phyloP scores from a whole-genome alignment of 768 basidiomycete species.

The Kockovaella imperatae region DNA sequence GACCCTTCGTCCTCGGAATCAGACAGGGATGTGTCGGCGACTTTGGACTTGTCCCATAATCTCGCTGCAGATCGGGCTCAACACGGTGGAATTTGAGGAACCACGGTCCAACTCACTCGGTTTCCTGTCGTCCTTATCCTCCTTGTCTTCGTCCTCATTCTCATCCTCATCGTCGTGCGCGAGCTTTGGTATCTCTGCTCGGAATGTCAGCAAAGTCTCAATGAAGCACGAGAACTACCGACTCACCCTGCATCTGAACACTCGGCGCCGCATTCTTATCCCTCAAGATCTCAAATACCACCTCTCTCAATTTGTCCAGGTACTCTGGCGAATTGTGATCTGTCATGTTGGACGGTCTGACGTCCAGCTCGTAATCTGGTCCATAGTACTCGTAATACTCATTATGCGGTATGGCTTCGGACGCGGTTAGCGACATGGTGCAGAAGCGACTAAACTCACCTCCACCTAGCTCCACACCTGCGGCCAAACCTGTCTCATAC shows the following conservation, averaged over 20 bases:
- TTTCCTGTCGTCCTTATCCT: slow-evolving; percentile 66
- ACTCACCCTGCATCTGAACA: slow-evolving; percentile 77
- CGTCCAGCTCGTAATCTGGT: slow-evolving; percentile 91
- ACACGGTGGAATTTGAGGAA: not conserved
- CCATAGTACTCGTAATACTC: slow-evolving; percentile 99
- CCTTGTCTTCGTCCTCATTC: slow-evolving; percentile 66
- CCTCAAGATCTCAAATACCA: slow-evolving; percentile 83
- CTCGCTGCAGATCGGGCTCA: slow-evolving; percentile 46
- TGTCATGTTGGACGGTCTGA: slow-evolving; percentile 86
- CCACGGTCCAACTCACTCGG: slow-evolving; percentile 48
- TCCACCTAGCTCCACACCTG: slow-evolving; percentile 82
- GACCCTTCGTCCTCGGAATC: slow-evolving; percentile 98
- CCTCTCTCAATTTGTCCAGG: slow-evolving; percentile 81
- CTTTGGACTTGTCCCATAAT: slow-evolving; percentile 69
- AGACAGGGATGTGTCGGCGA: slow-evolving; percentile 79
- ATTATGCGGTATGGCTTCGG: slow-evolving; percentile 91
- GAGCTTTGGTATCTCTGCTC: slow-evolving; percentile 72
- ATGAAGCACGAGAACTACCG: not conserved
- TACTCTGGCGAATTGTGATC: slow-evolving; percentile 91
- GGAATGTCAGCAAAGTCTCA: slow-evolving; percentile 5
- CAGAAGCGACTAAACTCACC: slow-evolving; percentile 49
- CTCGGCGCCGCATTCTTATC: slow-evolving; percentile 82
- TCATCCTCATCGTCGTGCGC: slow-evolving; percentile 76
- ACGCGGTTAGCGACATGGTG: not conserved
- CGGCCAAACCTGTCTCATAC: slow-evolving; percentile 95